Evolutionary conservation across 805 yeast species (phyloP).

Genomic region (Hanseniaspora jakobsenii): DNA sequence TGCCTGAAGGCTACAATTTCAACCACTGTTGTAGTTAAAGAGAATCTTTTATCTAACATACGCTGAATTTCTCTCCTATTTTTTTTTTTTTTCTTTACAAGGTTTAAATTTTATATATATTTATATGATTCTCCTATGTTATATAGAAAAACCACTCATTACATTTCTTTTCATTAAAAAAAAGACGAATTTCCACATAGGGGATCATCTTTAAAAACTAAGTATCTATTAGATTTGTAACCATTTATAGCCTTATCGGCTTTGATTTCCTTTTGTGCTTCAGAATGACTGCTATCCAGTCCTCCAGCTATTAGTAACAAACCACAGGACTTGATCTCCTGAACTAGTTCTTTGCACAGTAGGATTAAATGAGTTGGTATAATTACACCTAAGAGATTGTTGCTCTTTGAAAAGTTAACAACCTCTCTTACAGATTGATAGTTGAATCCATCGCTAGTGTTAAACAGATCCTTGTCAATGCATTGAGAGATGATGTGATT

Average conservation of each 20-base stretch:
- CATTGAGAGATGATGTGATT: slow-evolving; percentile 19
- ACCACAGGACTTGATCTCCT: slow-evolving; percentile 67
- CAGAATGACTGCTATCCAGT: slow-evolving; percentile 25
- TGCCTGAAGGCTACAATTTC: too few species aligned
- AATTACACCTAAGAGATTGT: slow-evolving; percentile 75
- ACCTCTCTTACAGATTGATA: slow-evolving; percentile 70
- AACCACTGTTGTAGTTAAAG: too few species aligned
- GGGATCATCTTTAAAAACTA: slow-evolving; percentile 20
- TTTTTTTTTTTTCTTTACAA: neutral
- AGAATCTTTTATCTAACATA: too few species aligned
- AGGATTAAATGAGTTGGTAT: slow-evolving; percentile 58
- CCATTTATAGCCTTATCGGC: slow-evolving; percentile 23
- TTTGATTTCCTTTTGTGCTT: slow-evolving; percentile 3
- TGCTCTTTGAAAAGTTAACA: slow-evolving; percentile 61
- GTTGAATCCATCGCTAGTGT: slow-evolving; percentile 16
- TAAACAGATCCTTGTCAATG: slow-evolving; percentile 15
- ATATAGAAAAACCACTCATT: too few species aligned
- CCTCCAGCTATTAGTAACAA: slow-evolving; percentile 66
- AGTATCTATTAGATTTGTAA: slow-evolving; percentile 18
- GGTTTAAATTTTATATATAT: too few species aligned
- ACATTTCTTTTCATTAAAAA: too few species aligned
- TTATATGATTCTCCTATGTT: too few species aligned
- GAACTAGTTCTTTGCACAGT: slow-evolving; percentile 64
- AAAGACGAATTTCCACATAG: too few species aligned
- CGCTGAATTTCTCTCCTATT: too few species aligned